phyloP scores from a whole-genome alignment of 768 basidiomycete genomes.

The Coprinellus micaceus region DNA sequence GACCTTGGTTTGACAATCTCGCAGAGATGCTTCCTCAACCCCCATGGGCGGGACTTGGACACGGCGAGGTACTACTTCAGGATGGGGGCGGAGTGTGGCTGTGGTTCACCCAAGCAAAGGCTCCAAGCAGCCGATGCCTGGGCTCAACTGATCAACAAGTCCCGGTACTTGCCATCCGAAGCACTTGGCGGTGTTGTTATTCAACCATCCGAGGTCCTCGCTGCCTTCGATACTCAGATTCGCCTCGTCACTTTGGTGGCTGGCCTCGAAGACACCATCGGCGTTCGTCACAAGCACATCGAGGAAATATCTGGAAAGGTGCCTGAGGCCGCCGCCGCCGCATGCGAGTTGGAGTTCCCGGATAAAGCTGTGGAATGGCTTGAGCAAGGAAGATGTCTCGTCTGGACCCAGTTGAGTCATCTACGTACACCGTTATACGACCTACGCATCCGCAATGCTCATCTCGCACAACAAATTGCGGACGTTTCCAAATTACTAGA shows the following conservation, averaged over 20 bases:
- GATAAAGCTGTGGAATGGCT: slow-evolving; percentile 31
- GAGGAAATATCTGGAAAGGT: not conserved
- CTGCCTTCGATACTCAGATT: not conserved
- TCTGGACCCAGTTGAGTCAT: slow-evolving; percentile 25
- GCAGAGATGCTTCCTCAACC: slow-evolving; percentile 3
- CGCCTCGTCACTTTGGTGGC: not conserved
- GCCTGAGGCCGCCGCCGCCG: slow-evolving; percentile 22
- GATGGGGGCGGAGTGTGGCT: no score
- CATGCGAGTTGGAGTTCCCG: slow-evolving; percentile 16
- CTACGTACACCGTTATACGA: slow-evolving; percentile 21
- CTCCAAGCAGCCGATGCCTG: no score
- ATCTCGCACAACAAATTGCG: slow-evolving; percentile 11
- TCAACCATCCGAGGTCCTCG: not conserved
- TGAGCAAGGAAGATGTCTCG: slow-evolving; percentile 24
- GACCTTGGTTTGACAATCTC: slow-evolving; percentile 8
- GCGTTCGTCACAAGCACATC: not conserved
- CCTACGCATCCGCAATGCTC: slow-evolving; percentile 9
- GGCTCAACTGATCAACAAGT: slow-evolving; percentile 1
- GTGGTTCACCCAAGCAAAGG: no score
- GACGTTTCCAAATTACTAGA: slow-evolving; percentile 13
- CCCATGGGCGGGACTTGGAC: slow-evolving; percentile 1
- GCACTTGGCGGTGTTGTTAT: no score
- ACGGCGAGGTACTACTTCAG: no score
- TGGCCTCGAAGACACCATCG: not conserved
- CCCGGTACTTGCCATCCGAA: not conserved